Conservation (phyloP, 345 rosid species). For the Gossypium anomalum region DNA sequence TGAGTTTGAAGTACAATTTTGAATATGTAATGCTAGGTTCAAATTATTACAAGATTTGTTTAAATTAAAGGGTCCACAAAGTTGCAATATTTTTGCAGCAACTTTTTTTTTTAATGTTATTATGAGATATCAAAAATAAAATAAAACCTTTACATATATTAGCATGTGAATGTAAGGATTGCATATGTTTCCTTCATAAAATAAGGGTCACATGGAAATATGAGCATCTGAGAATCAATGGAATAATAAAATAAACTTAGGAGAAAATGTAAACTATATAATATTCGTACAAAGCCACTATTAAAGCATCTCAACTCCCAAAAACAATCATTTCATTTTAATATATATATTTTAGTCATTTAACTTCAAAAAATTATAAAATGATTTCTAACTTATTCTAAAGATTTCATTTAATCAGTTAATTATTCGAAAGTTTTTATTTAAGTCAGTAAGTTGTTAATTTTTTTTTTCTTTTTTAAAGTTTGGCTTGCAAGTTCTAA, state of each 20-base stretch:
- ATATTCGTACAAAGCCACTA: background rate
- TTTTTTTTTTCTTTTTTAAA: too few relatives aligned
- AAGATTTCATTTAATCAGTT: too few relatives aligned
- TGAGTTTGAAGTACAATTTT: background rate
- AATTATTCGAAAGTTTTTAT: too few relatives aligned
- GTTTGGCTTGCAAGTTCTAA: too few relatives aligned
- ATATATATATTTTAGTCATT: too few relatives aligned
- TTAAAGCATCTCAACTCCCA: conserved; percentile 17
- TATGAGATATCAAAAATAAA: background rate
- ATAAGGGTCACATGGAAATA: conserved; percentile 45
- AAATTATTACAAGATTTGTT: background rate
- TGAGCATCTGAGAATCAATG: conserved; percentile 20
- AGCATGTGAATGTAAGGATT: conserved; percentile 7
- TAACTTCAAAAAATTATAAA: too few relatives aligned
- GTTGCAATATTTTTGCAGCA: background rate
- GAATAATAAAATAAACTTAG: conserved; percentile 18
- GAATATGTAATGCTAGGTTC: background rate
- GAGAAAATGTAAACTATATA: too few relatives aligned
- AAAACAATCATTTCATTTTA: conserved; percentile 11
- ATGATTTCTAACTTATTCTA: too few relatives aligned
- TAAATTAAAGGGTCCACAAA: background rate
- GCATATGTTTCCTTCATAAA: background rate
- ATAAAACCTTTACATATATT: background rate
- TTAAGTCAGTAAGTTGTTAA: too few relatives aligned
- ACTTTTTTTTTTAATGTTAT: background rate